Percentiles rank a stretch among this genome's conserved stretches.
These are phyloP conservation scores for Crassisporium funariophilum DNA, from an alignment of 768 basidiomycete genomes.

Conservation along the genomic window DNA sequence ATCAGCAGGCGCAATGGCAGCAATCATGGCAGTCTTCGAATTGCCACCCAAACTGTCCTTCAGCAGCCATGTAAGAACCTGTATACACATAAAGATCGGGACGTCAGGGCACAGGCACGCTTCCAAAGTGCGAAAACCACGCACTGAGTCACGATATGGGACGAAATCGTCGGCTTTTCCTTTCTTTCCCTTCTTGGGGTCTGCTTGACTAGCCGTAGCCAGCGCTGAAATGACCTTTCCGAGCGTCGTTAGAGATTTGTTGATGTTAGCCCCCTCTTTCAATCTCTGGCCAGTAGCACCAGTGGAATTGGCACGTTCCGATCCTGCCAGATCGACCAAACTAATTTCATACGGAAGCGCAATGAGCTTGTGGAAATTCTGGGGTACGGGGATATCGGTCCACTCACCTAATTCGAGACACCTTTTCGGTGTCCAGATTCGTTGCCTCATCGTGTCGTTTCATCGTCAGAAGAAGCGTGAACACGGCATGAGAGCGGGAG, in stretches of 20 bases:
- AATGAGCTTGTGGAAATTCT: constrained; percentile 7
- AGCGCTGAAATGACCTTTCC: constrained; percentile 97
- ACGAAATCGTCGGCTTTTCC: constrained; percentile 91
- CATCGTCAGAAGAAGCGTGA: constrained; percentile 93
- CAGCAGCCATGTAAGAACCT: constrained; percentile 97
- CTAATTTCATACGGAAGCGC: constrained; percentile 35
- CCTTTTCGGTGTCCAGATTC: constrained; percentile 94
- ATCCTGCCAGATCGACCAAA: constrained; percentile 95
- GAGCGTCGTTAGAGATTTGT: constrained; percentile 96
- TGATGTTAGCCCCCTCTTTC: constrained; percentile 98
- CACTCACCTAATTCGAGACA: constrained; percentile 90
- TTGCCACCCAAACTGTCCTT: constrained; percentile 98
- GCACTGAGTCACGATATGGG: constrained; percentile 95
- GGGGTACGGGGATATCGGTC: constrained; percentile 1
- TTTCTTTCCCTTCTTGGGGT: constrained; percentile 85
- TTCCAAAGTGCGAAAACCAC: constrained; percentile 31
- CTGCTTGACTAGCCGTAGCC: constrained; percentile 65
- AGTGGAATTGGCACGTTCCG: constrained; percentile 95
- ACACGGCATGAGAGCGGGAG: constrained; percentile 97
- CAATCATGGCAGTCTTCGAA: constrained; percentile 99
- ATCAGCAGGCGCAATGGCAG: constrained; percentile 97
- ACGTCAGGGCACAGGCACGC: constrained; percentile 10
- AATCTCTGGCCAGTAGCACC: constrained; percentile 95
- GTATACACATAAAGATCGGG: constrained; percentile 14
- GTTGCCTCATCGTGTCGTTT: constrained; percentile 83